phyloP scores from a whole-genome alignment of 768 basidiomycete species.

The Xerocomellus intermedius region DNA sequence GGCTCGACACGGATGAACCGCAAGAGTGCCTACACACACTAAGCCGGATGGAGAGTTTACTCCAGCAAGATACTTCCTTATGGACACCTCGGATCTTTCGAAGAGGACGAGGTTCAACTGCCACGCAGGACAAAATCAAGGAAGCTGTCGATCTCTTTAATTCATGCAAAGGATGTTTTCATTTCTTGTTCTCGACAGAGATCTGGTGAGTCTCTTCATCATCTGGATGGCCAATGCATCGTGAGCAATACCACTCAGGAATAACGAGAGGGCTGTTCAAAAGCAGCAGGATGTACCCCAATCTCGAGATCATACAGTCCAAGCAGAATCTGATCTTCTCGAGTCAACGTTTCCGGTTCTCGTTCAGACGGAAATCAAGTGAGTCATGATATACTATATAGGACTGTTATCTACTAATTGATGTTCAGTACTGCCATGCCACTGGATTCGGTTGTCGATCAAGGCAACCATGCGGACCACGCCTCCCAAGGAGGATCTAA shows the following conservation, averaged over 20 bases:
- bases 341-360: no score
- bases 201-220: background rate
- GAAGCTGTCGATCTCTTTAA: slow-evolving; percentile 1
- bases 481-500: background rate
- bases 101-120: background rate
- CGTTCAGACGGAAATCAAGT: background rate
- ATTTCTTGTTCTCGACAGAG: slow-evolving; percentile 1
- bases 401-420: background rate
- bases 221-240: background rate
- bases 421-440: background rate
- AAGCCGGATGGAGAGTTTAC: background rate
- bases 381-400: background rate
- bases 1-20: background rate
- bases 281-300: background rate
- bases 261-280: background rate
- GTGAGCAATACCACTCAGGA: background rate
- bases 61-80: background rate
- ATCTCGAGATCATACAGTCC: background rate
- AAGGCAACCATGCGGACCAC: background rate
- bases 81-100: background rate
- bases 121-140: background rate
- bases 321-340: background rate
- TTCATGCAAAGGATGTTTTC: background rate
- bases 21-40: background rate
- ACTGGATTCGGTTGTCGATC: background rate